Base-by-base conservation (phyloP, 257 asterid genomes). In the Primulina huaijiensis region DNA sequence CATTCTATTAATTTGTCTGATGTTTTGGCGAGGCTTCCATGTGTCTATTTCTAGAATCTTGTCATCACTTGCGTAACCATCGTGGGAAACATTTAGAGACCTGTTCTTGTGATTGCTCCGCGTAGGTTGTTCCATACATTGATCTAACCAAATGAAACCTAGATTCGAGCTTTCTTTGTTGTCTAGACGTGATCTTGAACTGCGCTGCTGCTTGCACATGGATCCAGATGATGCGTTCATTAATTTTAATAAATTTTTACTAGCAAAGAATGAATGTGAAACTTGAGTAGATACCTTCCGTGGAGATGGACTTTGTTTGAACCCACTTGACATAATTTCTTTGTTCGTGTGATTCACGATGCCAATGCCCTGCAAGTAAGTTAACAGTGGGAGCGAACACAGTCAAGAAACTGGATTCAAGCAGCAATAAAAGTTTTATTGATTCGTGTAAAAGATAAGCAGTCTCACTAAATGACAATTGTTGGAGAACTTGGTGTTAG, bases 21-120 rank as follows among this genome's bases (percentile, higher is more conserved):
- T 64, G 70, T 69, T 77, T 64, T 74, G 70, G 62, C 65, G 81
- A 62, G 98, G 98, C 72, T 81, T 89, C 96, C 96, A 90, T 25
- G 92, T 90, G 70, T 90, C 99, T 50, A 89, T 80, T 78, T 90
- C 97, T 2, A 93, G 90, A 35, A 93, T 89, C 87, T 89, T 94
- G 89, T 86, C 95, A 16, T 72, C 81, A 69, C 83, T 85, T 52
- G 86, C 92, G 33, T 90, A 95, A 19, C 85, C 95, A 21, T 64
- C 70, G 6, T 66, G 64, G 19, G 37, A 64, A 2, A 69, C 27
- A 8, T 71, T 81, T 2, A 27, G 64, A 60, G 81, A 67, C 34
- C 69, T 59, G 10, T 73, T 76, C 5, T 73, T 80, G 29, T 73
- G 71, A 74, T 75, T 77, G 77, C 72, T 83, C 87, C 78, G 77